phyloP scores from a whole-genome alignment of 2,329 filamentous ascomycete species.

The Rhynchosporium secalis region DNA sequence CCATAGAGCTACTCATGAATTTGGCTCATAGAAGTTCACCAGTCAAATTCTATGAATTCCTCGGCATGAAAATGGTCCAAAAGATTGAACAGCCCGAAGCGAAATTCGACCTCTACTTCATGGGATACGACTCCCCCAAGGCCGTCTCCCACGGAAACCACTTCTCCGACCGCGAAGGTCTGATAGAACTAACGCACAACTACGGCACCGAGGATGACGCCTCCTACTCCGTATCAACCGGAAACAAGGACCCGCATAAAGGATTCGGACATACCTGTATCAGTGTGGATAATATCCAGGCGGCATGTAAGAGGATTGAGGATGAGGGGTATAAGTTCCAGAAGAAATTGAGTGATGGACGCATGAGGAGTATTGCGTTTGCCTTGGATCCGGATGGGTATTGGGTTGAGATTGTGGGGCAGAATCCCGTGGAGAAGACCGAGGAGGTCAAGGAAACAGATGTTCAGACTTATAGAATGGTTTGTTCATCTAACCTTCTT shows the following conservation, averaged over 20 bases:
- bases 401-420: slow-evolving; percentile 79
- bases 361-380: slow-evolving; percentile 87
- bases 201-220: slow-evolving; percentile 88
- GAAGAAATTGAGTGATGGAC: slow-evolving; percentile 88
- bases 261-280: slow-evolving; percentile 78
- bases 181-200: slow-evolving; percentile 82
- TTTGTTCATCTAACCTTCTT: slow-evolving; percentile 33
- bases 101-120: slow-evolving; percentile 95
- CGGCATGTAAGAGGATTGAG: slow-evolving; percentile 84
- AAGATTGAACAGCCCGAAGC: slow-evolving; percentile 80
- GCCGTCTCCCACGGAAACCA: slow-evolving; percentile 73
- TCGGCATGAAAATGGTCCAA: slow-evolving; percentile 83
- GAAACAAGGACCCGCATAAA: slow-evolving; percentile 82
- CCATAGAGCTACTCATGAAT: neutral
- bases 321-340: slow-evolving; percentile 91
- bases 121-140: slow-evolving; percentile 78
- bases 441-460: slow-evolving; percentile 74
- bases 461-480: slow-evolving; percentile 70
- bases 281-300: slow-evolving; percentile 80
- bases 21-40: slow-evolving; percentile 17
- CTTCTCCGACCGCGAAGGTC: slow-evolving; percentile 78
- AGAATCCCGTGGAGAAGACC: slow-evolving; percentile 69
- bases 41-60: slow-evolving; percentile 91
- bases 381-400: slow-evolving; percentile 85
- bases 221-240: slow-evolving; percentile 78